phyloP scores from a whole-genome alignment of 75 land plant species.

The Larix kaempferi region DNA sequence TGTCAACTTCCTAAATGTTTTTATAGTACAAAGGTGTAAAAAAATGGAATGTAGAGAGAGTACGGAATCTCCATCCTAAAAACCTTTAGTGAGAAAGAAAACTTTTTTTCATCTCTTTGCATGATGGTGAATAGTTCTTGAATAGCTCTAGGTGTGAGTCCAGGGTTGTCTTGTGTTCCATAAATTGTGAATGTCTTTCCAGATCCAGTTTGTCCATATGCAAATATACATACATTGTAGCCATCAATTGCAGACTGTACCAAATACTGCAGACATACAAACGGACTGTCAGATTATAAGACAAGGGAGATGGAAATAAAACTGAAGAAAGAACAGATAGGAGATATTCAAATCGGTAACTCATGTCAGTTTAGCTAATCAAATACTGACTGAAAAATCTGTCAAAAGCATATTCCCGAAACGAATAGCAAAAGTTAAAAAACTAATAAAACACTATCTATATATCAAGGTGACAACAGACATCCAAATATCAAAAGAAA shows the following conservation, averaged over 20 bases:
- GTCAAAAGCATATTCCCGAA: not conserved
- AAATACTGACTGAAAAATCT: not conserved
- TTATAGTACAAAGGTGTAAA: not conserved
- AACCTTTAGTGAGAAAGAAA: slow-evolving; percentile 26
- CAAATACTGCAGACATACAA: slow-evolving; percentile 43
- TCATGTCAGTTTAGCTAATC: slow-evolving; percentile 12
- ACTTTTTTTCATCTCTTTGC: slow-evolving; percentile 25
- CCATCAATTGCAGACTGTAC: slow-evolving; percentile 70
- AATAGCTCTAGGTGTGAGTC: slow-evolving; percentile 32
- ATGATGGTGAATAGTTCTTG: slow-evolving; percentile 21
- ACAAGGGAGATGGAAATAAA: not conserved
- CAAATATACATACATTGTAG: slow-evolving; percentile 70
- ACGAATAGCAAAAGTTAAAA: not conserved
- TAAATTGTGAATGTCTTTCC: slow-evolving; percentile 74
- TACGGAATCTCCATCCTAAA: not conserved
- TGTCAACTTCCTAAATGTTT: not conserved
- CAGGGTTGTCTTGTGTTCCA: slow-evolving; percentile 30
- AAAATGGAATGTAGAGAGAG: not conserved
- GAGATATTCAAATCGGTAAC: slow-evolving; percentile 23
- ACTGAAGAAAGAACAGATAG: not conserved
- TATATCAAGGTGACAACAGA: not conserved
- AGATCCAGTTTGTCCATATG: slow-evolving; percentile 78
- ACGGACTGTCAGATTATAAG: not conserved
- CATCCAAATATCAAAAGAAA: not conserved
- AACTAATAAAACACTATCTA: not conserved